phyloP scores from a whole-genome alignment of 345 rosid genomes.

The Excoecaria cochinchinensis region DNA sequence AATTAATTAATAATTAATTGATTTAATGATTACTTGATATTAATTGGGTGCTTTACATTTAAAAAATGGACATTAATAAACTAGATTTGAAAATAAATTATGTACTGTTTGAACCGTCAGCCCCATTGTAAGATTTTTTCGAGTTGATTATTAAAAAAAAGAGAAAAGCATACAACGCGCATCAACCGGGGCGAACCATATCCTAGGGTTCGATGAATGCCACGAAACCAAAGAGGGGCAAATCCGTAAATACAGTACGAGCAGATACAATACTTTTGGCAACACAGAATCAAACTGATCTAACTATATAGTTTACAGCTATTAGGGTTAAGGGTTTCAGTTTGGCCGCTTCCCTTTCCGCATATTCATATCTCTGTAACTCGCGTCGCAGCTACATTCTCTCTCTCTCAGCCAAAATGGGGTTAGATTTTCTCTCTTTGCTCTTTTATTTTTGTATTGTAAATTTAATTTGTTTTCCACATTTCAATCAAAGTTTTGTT shows the following conservation, averaged over 20 bases:
- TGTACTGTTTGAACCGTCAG: too few relatives aligned
- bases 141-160: too few relatives aligned
- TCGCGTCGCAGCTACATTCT: background rate
- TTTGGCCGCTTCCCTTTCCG: background rate
- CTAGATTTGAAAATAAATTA: too few relatives aligned
- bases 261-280: background rate
- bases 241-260: background rate
- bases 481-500: background rate
- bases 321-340: slow-evolving; percentile 5
- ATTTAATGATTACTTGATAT: too few relatives aligned
- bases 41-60: too few relatives aligned
- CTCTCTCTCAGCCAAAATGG: slow-evolving; percentile 11
- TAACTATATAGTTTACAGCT: background rate
- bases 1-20: too few relatives aligned
- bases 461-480: background rate
- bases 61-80: too few relatives aligned
- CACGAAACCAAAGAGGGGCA: background rate
- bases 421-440: slow-evolving; percentile 2
- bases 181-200: too few relatives aligned
- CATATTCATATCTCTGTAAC: background rate
- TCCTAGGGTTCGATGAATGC: background rate
- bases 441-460: too few relatives aligned
- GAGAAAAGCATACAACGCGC: too few relatives aligned
- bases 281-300: background rate
- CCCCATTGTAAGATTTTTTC: too few relatives aligned